Conservation (phyloP, 345 rosid species). For the Geranium brycei region DNA sequence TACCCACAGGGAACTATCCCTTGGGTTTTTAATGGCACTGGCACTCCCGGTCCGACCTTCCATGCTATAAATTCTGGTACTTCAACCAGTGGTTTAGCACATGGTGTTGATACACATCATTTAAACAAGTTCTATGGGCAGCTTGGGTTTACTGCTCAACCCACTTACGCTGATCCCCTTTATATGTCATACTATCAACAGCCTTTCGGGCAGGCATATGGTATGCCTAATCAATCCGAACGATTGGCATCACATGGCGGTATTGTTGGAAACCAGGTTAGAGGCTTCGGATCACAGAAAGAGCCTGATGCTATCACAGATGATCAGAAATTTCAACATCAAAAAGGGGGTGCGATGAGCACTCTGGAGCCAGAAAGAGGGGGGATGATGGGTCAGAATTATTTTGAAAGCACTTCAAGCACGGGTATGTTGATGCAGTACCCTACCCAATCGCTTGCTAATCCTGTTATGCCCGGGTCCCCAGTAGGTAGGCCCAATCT, state of each 20-base stretch:
- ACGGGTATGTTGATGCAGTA: conserved; percentile 54
- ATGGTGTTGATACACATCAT: conserved; percentile 30
- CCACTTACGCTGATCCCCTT: conserved; percentile 50
- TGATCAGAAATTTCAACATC: conserved; percentile 43
- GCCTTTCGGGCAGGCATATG: conserved; percentile 35
- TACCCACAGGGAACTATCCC: conserved; percentile 54
- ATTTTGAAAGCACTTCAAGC: conserved; percentile 41
- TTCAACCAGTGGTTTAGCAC: conserved; percentile 28
- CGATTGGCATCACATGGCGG: conserved; percentile 14
- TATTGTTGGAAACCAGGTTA: conserved; percentile 26
- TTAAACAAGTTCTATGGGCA: conserved; percentile 38
- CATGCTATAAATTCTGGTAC: conserved; percentile 21
- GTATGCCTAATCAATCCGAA: conserved; percentile 41
- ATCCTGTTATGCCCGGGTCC: conserved; percentile 60
- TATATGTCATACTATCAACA: conserved; percentile 67
- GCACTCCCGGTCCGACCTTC: conserved; percentile 30
- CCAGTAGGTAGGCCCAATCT: conserved; percentile 45
- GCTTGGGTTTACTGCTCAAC: conserved; percentile 35
- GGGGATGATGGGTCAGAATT: conserved; percentile 26
- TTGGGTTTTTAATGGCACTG: conserved; percentile 37
- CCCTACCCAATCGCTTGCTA: conserved; percentile 52
- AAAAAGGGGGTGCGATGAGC: conserved; percentile 30
- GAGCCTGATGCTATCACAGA: conserved; percentile 33
- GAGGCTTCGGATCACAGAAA: conserved; percentile 32
- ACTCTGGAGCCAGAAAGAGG: conserved; percentile 41